Base-by-base conservation (phyloP, 164 flowering plant species). In the Nelumbo lutea region DNA sequence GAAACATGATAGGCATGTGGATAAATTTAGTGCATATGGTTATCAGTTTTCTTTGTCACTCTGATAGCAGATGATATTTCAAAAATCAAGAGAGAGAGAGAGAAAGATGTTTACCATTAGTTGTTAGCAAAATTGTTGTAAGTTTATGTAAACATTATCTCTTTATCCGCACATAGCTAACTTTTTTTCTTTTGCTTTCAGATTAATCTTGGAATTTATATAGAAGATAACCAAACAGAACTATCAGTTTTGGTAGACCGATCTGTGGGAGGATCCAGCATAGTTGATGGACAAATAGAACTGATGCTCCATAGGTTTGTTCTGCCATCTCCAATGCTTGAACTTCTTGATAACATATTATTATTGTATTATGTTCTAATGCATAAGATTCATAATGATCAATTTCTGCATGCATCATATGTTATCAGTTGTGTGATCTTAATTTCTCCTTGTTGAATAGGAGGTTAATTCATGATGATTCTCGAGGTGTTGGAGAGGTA, bases 231-330 rank as follows among this genome's bases (percentile, higher is more conserved):
- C 56, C 70, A 44, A 14, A 80, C 66, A 48, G 98, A 95, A 73
- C 80, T 95, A 55, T 92, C 99, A 42, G 85, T 92, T 62, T 74
- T 95, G 86, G 97, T 95, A 44, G 99, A 95, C 76, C 90, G 99
- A 9, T 76, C 99, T 61, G 70, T 90, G 67, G 98, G 99, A 69
- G 99, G 98, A 72, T 80, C 97, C 65, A 92, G 99, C 81, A 38
- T 87, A 74, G 70, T 70, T 67, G 96, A 92, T 84, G 98, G 99
- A 61, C 93, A 92, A 76, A 68, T 92, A 72, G 99, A 95, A 79
- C 76, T 95, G 69, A 90, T 95, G 98, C 91, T 90, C 68, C 99
- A 95, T 68, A 86, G 99, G 99, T 88, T 45, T 68, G 67, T 67
- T 70, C 14, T 68, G 15, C 56, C 42, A 4, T 52, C 61, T 43